phyloP scores from a whole-genome alignment of 2,329 filamentous ascomycete genomes.

The Ophiocordyceps robertsii region DNA sequence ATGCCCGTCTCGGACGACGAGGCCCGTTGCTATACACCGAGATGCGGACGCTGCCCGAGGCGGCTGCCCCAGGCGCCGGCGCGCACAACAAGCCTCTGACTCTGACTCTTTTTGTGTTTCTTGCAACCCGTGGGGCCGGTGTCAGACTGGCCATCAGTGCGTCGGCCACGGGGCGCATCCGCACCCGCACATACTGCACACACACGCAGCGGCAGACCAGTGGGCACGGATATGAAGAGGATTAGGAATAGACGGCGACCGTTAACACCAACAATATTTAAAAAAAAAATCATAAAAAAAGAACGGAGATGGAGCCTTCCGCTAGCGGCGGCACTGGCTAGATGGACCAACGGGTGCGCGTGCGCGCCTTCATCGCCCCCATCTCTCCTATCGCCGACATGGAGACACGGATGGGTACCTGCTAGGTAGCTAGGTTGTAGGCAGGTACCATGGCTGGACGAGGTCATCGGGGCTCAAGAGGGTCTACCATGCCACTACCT shows the following conservation, averaged over 20 bases:
- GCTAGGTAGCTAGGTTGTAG: no score
- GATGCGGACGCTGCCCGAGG: neutral
- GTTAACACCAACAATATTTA: neutral
- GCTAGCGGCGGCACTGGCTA: slow-evolving; percentile 3
- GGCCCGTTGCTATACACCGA: neutral
- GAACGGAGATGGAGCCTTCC: slow-evolving; percentile 1
- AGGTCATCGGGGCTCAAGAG: no score
- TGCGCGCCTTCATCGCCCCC: slow-evolving; percentile 5
- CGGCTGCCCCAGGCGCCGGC: neutral
- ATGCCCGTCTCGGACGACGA: no score
- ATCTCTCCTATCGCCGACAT: slow-evolving; percentile 5
- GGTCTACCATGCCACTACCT: no score
- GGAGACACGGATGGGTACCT: slow-evolving; percentile 1
- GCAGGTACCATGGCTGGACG: no score
- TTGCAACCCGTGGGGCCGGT: neutral
- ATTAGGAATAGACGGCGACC: no score
- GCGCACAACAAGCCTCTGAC: neutral
- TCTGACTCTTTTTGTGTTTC: neutral
- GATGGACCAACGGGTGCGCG: slow-evolving; percentile 2
- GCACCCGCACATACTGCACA: no score
- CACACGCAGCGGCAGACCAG: no score
- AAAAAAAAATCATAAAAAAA: neutral
- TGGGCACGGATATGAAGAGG: no score
- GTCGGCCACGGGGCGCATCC: no score
- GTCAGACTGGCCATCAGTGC: no score